Base-by-base conservation (phyloP, 371 early-diverging fungal genomes). In the Rhizopus arrhizus region DNA sequence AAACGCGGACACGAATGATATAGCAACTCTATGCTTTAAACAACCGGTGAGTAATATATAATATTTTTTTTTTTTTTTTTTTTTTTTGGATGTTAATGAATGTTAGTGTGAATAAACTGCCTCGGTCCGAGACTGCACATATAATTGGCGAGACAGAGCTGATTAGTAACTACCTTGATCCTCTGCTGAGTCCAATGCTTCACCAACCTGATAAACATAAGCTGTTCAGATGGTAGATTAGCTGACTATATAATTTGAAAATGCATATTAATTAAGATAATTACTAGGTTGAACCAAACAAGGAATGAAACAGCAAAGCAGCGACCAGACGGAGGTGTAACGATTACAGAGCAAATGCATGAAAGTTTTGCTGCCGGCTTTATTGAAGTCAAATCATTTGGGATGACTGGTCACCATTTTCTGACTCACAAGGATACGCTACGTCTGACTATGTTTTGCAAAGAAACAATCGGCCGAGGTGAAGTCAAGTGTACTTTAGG, bases 391-490 rank as follows among this genome's bases (percentile, higher is more conserved):
- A 66, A 66, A 38, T 34, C 58, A n/a, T 42, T 22, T 4, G 43
- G 31, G 43, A 56, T 57, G 32, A 46, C 31, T 9, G 59, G 45
- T 33, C 54, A 41, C 45, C 45, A 36, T 16, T 10, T 32, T 12
- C 32, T 34, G 12, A 67, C 68, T 15, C 63, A 67, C 41, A 36
- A 15, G 16, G 68, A 62, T 47, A 62, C 63, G 10, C 59, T 62
- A 31, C 48, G 63, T 15, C 16, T 56, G 34, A 56, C 56, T 15
- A 50, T 56, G 43, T 62, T 62, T 47, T 56, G 63, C 32, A 67
- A 67, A 46, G 38, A 59, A 31, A 54, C 68, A 38, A n/a, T 67
- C 32, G 63, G 62, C 40, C 40, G 50, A 35, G 56, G 38, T 15
- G 59, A 62, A 16, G 46, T 59, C 22, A 57, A 62, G 43, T 62